Conservation (phyloP, 2,329 filamentous ascomycete genomes). For the Colletotrichum sp. region DNA sequence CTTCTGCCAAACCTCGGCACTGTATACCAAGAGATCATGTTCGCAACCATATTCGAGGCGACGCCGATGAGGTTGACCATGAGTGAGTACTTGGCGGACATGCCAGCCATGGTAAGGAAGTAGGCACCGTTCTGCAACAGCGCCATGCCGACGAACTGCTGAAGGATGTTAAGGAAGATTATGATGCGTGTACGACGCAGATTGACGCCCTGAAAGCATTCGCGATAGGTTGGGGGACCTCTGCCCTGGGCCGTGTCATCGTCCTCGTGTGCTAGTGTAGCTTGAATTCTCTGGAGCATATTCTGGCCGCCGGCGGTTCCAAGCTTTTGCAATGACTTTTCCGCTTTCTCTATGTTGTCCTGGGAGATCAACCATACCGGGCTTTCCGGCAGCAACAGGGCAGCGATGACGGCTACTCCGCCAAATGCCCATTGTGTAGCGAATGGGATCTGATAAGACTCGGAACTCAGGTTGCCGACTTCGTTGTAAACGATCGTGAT, state of each 20-base stretch:
- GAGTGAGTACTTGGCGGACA: neutral
- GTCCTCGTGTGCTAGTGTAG: neutral
- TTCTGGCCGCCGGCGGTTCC: neutral
- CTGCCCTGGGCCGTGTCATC: neutral
- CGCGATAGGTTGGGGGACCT: neutral
- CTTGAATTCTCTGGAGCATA: neutral
- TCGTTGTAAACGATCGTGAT: neutral
- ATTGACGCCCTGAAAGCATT: neutral
- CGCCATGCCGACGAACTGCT: neutral
- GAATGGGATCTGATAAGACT: neutral
- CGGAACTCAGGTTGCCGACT: neutral
- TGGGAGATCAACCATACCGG: neutral
- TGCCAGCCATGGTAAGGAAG: slow-evolving; percentile 8
- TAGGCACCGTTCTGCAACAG: neutral
- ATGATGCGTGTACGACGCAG: neutral
- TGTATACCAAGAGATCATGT: slow-evolving; percentile 4
- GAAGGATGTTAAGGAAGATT: neutral
- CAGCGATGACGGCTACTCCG: neutral
- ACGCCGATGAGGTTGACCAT: slow-evolving; percentile 8
- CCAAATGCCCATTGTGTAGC: slow-evolving; percentile 6
- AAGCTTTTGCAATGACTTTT: neutral
- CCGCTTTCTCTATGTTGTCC: neutral
- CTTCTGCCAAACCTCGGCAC: neutral
- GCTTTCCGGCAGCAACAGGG: neutral
- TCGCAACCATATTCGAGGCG: neutral